phyloP scores from a whole-genome alignment of 164 flowering plant species.

The Magnolia officinalis region DNA sequence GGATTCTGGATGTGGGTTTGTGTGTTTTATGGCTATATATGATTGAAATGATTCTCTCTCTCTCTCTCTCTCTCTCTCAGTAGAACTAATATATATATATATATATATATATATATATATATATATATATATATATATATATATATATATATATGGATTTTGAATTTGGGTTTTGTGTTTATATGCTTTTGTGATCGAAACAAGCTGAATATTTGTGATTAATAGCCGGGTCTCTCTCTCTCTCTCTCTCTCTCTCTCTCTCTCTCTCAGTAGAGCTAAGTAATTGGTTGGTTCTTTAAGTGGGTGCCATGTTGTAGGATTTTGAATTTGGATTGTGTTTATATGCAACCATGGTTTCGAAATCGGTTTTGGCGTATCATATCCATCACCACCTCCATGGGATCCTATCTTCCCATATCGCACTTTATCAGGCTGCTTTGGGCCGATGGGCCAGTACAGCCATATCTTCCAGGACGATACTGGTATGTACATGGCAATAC shows the following conservation, averaged over 20 bases:
- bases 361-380: too few relatives aligned
- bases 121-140: too few relatives aligned
- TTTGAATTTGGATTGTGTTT: neutral
- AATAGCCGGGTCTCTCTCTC: neutral
- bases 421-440: too few relatives aligned
- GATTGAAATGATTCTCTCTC: neutral
- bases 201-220: neutral
- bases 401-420: too few relatives aligned
- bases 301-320: neutral
- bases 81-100: neutral
- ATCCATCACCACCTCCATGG: too few relatives aligned
- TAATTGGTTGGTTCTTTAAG: slow-evolving; percentile 1
- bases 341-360: neutral
- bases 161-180: neutral
- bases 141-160: neutral
- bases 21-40: neutral
- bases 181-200: neutral
- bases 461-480: too few relatives aligned
- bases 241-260: neutral
- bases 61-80: neutral
- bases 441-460: too few relatives aligned
- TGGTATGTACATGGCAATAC: too few relatives aligned
- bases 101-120: too few relatives aligned
- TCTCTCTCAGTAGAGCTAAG: neutral
- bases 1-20: slow-evolving; percentile 10